Evolutionary conservation across 2,329 filamentous ascomycete species (phyloP), one percentile per base, ranked within the genome.

Genomic region (Lizonia empirigonia): DNA sequence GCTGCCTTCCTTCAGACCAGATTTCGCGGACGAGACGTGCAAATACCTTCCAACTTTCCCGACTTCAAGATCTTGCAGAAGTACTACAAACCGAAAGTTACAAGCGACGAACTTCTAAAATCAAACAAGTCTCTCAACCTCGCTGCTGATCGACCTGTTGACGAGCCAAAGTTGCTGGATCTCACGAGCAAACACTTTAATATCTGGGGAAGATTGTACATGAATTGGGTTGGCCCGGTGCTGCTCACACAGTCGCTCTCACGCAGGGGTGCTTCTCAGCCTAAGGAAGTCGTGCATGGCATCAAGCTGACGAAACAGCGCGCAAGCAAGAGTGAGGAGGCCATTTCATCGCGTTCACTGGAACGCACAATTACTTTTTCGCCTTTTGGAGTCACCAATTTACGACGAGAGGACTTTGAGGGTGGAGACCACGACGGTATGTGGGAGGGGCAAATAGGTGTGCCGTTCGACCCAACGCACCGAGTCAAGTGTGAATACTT

Each of bases 161-260:
- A 76, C 26, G 69, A 76, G 37, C 26, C 45, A 0, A 67, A 70
- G 23, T 64, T 77, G 1, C 64, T 76, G 0, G 49, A 62, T 3
- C 56, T 74, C 1, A 65, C 75, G 5, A 67, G 67, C 5, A 50
- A 63, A 5, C 53, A 57, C 2, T 76, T 77, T 58, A 74, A 77
- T 33, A 70, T 77, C 12, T 66, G 60, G 53, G 73, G 72, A 1
- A 66, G 62, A 32, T 53, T 58, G 2, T 77, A 74, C 32, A 60
- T 77, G 55, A 72, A 73, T 20, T 71, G 74, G 53, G 53, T 78
- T 12, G 67, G 60, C 0, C 72, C 74, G 1, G 53, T 76, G 0
- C 62, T 77, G 4, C 63, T 78, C 12, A 63, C 64, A 2, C 61
- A 60, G 15, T 54, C 63, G 5, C 50, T 70, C 2, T 36, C 51